Evolutionary conservation across 1,139 yeast species (phyloP).

Genomic region (Yamadazyma triangularis): DNA sequence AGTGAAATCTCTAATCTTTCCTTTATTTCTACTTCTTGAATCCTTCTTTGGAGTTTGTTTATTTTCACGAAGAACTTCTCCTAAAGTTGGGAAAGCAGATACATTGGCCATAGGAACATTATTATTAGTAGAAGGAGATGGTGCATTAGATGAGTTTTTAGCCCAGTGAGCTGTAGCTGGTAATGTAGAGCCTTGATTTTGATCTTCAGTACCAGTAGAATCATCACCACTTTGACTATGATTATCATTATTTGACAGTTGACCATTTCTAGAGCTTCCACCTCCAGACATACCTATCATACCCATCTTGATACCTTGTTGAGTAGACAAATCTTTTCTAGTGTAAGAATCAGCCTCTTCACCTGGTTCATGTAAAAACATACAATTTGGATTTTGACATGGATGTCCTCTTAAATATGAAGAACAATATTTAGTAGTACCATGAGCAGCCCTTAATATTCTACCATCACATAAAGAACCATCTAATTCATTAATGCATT

Average conservation of each 20-base stretch:
- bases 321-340: constrained; percentile 84
- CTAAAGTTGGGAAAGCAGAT: constrained; percentile 69
- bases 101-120: constrained; percentile 44
- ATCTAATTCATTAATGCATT: constrained; percentile 89
- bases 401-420: constrained; percentile 91
- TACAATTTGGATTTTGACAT: constrained; percentile 98
- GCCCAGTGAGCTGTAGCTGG: constrained; percentile 65
- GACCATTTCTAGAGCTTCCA: constrained; percentile 6
- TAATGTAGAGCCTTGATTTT: constrained; percentile 25
- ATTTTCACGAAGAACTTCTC: constrained; percentile 53
- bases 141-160: constrained; percentile 22
- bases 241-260: neutral
- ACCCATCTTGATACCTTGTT: constrained; percentile 65
- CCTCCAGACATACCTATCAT: constrained; percentile 26
- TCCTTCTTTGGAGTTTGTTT: constrained; percentile 30
- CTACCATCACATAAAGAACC: constrained; percentile 93
- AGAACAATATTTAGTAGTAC: constrained; percentile 98
- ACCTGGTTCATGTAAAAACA: constrained; percentile 98
- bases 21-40: constrained; percentile 19
- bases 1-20: constrained; percentile 25
- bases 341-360: constrained; percentile 98
- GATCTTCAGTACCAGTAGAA: neutral
- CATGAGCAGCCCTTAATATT: constrained; percentile 87
- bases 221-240: neutral
- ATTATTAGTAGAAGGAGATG: constrained; percentile 31